These are phyloP conservation scores for Xylariales sp. DNA, from an alignment of 2,329 filamentous ascomycete species.

Conservation along the genomic window DNA sequence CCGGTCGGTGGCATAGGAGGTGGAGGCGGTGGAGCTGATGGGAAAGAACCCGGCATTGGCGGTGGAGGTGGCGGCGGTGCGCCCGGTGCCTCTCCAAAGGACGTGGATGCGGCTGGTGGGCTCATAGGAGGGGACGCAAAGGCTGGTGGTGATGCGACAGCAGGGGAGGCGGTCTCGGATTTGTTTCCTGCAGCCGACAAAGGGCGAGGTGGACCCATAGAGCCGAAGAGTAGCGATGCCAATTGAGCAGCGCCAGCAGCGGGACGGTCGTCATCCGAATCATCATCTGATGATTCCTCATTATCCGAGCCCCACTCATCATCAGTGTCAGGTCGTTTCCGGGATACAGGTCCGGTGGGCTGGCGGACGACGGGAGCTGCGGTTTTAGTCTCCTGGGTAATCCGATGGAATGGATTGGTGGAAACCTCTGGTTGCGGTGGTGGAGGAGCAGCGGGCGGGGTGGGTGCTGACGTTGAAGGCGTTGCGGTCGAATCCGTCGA, in stretches of 20 bases:
- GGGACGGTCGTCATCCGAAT: conserved; percentile 72
- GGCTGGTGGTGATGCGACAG: conserved; percentile 30
- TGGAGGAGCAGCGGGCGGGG: conserved; percentile 35
- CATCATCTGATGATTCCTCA: conserved; percentile 56
- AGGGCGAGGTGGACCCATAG: conserved; percentile 89
- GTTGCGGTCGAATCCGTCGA: conserved; percentile 51
- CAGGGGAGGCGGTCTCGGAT: conserved; percentile 36
- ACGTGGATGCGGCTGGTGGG: conserved; percentile 16
- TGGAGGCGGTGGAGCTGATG: conserved; percentile 23
- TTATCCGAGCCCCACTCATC: conserved; percentile 85
- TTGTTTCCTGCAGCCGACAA: conserved; percentile 78
- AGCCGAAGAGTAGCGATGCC: conserved; percentile 91
- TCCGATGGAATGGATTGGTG: conserved; percentile 95
- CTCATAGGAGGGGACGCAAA: conserved; percentile 22
- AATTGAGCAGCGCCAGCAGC: conserved; percentile 85
- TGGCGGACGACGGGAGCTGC: conserved; percentile 32
- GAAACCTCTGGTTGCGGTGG: conserved; percentile 53
- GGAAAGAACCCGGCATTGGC: conserved; percentile 31
- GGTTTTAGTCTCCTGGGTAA: conserved; percentile 57
- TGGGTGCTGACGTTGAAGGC: conserved; percentile 32
- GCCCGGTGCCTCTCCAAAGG: conserved; percentile 23
- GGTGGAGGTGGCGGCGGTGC: conserved; percentile 27
- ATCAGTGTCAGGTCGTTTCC: conserved; percentile 46
- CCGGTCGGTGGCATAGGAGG: conserved; percentile 29
- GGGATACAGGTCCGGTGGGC: conserved; percentile 47